Evolutionary conservation across 2,329 filamentous ascomycete species (phyloP), one percentile per base, ranked within the genome.

Genomic region (Polytolypa hystricis): DNA sequence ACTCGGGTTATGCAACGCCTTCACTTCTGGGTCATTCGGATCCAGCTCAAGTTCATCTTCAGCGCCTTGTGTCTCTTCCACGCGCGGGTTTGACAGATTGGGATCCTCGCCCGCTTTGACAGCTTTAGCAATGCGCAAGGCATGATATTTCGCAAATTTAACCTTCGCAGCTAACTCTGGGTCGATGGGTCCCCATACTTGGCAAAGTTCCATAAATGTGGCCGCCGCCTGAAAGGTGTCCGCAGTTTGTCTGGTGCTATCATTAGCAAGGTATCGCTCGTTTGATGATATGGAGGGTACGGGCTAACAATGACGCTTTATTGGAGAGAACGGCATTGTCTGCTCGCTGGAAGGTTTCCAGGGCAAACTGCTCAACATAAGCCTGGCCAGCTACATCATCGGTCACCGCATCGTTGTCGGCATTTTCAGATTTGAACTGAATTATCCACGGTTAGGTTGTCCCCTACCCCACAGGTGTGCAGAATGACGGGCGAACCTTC

Each of bases 121-220:
- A 8, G 91, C 91, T 61, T 84, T 94, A 11, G 83, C 70, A 53
- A 98, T 98, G 40, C 91, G 77, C 23, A 89, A 67, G 2, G 89
- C 87, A 57, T 96, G 93, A 72, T 84, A 98, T 60, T 96, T 98
- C 28, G 89, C 86, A 56, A 84, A 98, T 58, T 93, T 95, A 61
- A 89, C 85, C 67, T 94, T 96, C 37, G 85, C 75, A 26, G 77
- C 70, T 14, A 79, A 76, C 52, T 96, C 86, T 1, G 73, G 62
- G 21, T 93, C 84, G 8, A 79, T 65, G 0, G 74, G 62, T 4
- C 77, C 80, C 86, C 89, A 98, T 51, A 94, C 81, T 45, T 79
- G 79, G 38, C 84, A 73, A 4, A 96, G 69, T 47, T 95, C 85
- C 52, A 96, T 78, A 58, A 98, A 96, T 0, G 86, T 93, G 0